Evolutionary conservation across 2,329 filamentous ascomycete species (phyloP).

Genomic region (Xylariaceae sp.): DNA sequence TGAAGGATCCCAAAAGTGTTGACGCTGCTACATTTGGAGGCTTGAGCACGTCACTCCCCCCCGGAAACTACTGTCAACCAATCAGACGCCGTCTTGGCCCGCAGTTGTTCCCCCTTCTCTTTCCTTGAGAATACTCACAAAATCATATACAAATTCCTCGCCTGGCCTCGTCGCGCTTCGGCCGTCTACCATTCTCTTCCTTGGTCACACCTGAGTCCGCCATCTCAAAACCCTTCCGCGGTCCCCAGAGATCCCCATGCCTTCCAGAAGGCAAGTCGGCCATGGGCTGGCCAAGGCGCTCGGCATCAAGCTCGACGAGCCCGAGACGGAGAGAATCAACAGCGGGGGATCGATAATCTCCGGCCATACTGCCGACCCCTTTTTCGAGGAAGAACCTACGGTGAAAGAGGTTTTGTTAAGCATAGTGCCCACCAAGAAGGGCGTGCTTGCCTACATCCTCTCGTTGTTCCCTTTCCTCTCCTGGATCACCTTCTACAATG

Average conservation of each 20-base stretch:
- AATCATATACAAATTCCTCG: slow-evolving; percentile 12
- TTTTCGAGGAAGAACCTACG: slow-evolving; percentile 77
- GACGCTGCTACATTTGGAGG: slow-evolving; percentile 10
- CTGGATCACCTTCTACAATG: slow-evolving; percentile 89
- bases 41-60: slow-evolving; percentile 18
- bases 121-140: no score
- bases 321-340: slow-evolving; percentile 61
- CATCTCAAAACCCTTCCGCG: neutral
- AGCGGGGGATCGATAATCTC: slow-evolving; percentile 78
- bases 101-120: slow-evolving; percentile 4
- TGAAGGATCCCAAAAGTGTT: slow-evolving; percentile 12
- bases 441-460: slow-evolving; percentile 55
- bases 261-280: slow-evolving; percentile 54
- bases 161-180: slow-evolving; percentile 1
- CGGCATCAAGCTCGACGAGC: slow-evolving; percentile 73
- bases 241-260: slow-evolving; percentile 28
- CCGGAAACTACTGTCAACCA: slow-evolving; percentile 10
- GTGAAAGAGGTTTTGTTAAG: slow-evolving; percentile 65
- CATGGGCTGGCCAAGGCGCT: slow-evolving; percentile 71
- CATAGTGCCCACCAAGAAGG: slow-evolving; percentile 52
- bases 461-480: slow-evolving; percentile 79
- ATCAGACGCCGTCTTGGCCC: slow-evolving; percentile 12
- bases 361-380: slow-evolving; percentile 65
- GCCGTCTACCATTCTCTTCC: neutral
- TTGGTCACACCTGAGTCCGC: neutral